These are phyloP conservation scores for Hamamelis virginiana DNA, from an alignment of 164 flowering plant species.

Conservation along the genomic window DNA sequence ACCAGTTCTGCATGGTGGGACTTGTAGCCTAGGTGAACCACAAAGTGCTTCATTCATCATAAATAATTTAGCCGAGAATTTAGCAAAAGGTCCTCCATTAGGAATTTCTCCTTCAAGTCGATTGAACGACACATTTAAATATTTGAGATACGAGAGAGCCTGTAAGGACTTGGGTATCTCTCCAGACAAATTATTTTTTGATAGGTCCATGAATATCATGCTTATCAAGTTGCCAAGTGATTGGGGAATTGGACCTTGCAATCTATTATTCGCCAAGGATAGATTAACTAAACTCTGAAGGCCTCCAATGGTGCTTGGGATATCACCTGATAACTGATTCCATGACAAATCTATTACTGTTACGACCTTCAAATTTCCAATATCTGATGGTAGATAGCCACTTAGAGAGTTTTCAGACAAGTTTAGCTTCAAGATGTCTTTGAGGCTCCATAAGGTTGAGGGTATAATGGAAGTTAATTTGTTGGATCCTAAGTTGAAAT, in stretches of 20 bases:
- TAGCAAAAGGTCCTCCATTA: constrained; percentile 27
- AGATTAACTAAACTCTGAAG: neutral
- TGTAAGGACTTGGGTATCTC: neutral
- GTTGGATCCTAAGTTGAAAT: constrained; percentile 13
- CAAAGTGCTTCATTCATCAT: neutral
- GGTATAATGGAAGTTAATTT: constrained; percentile 16
- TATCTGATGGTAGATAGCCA: constrained; percentile 15
- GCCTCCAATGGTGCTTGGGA: constrained; percentile 8
- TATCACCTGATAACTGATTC: constrained; percentile 19
- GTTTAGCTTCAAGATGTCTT: constrained; percentile 10
- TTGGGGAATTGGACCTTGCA: constrained; percentile 26
- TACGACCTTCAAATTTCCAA: constrained; percentile 20
- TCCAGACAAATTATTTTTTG: constrained; percentile 2
- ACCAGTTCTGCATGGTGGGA: constrained; percentile 18
- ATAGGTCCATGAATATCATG: neutral
- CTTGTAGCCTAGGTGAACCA: too few species aligned
- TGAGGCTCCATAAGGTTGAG: constrained; percentile 15
- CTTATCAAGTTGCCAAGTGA: neutral
- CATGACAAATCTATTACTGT: constrained; percentile 13
- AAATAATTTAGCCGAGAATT: constrained; percentile 32
- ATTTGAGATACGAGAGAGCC: constrained; percentile 18
- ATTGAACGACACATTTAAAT: constrained; percentile 37
- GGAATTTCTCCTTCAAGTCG: constrained; percentile 37
- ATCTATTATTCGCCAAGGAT: constrained; percentile 5
- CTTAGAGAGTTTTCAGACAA: constrained; percentile 22